Conservation (phyloP, 2,329 filamentous ascomycete species). For the Piedraia hortae region DNA sequence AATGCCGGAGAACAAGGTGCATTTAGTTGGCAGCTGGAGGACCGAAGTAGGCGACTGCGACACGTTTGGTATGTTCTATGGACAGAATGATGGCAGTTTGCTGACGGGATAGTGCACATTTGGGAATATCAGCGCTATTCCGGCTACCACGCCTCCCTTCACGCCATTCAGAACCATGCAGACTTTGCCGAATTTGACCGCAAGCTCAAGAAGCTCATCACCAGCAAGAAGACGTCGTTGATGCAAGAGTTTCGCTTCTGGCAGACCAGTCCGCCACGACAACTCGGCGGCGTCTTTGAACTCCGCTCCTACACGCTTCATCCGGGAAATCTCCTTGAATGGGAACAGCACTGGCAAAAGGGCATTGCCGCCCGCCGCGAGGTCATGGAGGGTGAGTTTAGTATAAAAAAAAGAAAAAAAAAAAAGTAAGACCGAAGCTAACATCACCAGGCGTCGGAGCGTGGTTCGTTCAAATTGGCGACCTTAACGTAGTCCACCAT, state of each 20-base stretch:
- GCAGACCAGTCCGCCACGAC: conserved; percentile 75
- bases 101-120: conserved; percentile 50
- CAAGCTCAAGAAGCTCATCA: conserved; percentile 66
- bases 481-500: conserved; percentile 91
- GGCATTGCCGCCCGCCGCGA: conserved; percentile 74
- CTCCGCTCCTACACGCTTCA: conserved; percentile 88
- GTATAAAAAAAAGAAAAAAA: too few relatives aligned
- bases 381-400: conserved; percentile 59
- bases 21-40: conserved; percentile 91
- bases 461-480: conserved; percentile 96
- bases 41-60: conserved; percentile 94
- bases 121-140: conserved; percentile 98
- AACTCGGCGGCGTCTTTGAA: conserved; percentile 82
- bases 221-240: conserved; percentile 58
- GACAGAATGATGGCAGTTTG: not conserved
- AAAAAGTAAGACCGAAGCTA: too few relatives aligned
- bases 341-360: conserved; percentile 94
- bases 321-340: conserved; percentile 84
- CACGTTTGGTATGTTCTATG: conserved; percentile 47
- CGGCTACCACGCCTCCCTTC: conserved; percentile 76
- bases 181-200: conserved; percentile 62
- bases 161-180: conserved; percentile 58
- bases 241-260: conserved; percentile 99
- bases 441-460: conserved; percentile 34
- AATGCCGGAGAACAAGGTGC: conserved; percentile 68